These are phyloP conservation scores for Ganoderma sinense DNA, from an alignment of 1,284 basidiomycete genomes.

Conservation along the genomic window DNA sequence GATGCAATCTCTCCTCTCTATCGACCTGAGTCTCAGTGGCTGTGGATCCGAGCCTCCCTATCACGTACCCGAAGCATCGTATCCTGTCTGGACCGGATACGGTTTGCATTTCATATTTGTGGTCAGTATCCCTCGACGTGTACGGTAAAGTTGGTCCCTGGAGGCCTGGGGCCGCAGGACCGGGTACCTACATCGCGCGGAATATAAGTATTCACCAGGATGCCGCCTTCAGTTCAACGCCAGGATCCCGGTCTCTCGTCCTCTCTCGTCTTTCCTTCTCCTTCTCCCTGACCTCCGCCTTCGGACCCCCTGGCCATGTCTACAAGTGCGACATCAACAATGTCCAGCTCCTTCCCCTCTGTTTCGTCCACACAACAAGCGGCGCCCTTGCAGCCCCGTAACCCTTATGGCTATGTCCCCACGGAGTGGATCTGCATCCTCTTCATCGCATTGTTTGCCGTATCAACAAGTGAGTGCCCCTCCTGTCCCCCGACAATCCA, in stretches of 20 bases:
- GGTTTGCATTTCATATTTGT: neutral
- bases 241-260: neutral
- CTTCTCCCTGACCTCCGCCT: neutral
- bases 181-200: neutral
- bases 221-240: neutral
- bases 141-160: neutral
- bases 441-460: constrained; percentile 39
- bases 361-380: neutral
- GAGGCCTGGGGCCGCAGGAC: neutral
- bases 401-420: constrained; percentile 41
- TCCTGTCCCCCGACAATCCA: neutral
- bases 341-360: neutral
- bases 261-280: neutral
- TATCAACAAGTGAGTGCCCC: constrained; percentile 37
- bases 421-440: constrained; percentile 41
- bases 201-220: neutral
- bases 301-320: neutral
- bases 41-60: neutral
- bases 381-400: neutral
- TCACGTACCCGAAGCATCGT: neutral
- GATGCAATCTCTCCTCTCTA: no score
- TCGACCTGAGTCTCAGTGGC: no score
- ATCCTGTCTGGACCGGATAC: neutral
- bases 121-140: neutral
- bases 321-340: neutral